A percentile compares a stretch with the other conserved stretches of the same genome.
Evolutionary conservation across 257 asterid genomes (phyloP).

Genomic region (Solanum peruvianum): DNA sequence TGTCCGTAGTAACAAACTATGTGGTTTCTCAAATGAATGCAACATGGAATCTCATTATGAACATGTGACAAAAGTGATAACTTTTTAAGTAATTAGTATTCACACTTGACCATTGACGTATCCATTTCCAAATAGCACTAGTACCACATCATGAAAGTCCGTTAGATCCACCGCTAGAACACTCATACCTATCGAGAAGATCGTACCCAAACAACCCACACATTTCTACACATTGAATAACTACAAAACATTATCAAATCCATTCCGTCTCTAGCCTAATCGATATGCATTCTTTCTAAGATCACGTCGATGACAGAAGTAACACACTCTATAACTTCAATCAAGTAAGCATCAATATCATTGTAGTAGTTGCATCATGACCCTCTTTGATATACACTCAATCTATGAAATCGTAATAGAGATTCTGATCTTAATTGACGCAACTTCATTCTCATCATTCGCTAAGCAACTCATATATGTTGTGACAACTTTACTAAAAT

Average conservation of each 20-base stretch:
- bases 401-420: neutral
- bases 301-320: neutral
- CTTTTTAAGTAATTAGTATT: neutral
- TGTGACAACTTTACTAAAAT: neutral
- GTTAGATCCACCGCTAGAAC: neutral
- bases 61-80: neutral
- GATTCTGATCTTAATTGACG: neutral
- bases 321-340: neutral
- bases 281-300: neutral
- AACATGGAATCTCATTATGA: neutral
- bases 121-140: neutral
- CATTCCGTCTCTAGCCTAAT: neutral
- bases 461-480: neutral
- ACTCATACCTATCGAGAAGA: neutral
- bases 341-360: neutral
- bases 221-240: neutral
- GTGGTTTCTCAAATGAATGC: neutral
- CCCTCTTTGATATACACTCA: neutral
- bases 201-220: neutral
- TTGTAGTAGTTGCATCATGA: neutral
- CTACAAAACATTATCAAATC: neutral
- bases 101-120: neutral
- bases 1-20: neutral
- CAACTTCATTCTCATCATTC: neutral
- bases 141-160: neutral